Base-by-base conservation (phyloP, 1,139 yeast genomes). In the Yarrowia galli region DNA sequence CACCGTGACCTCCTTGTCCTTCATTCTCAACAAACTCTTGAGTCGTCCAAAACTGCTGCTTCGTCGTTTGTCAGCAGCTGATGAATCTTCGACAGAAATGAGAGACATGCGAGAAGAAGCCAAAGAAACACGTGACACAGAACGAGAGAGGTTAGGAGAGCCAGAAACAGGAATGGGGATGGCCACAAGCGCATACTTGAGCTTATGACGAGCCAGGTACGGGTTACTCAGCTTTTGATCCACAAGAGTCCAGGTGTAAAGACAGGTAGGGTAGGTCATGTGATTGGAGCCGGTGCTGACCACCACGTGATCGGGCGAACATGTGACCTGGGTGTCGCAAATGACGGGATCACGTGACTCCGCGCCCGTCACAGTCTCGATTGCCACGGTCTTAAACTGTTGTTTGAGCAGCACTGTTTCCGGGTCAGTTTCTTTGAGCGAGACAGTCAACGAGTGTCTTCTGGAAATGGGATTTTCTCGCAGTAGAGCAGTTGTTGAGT, bases 161-260 rank as follows among this genome's bases (percentile, higher is more conserved):
- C 60, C 60, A 3, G 60, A 53, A 16, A 48, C 35, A n/a, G 67
- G 58, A 9, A 49, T 38, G 20, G 58, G 58, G 7, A 58, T 58
- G 12, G 51, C 64, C 32, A 58, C 64, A 4, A 58, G 40, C 10
- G 64, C 64, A 22, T 58, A 40, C 36, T 43, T 28, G 28, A 58
- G 64, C 42, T 58, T 58, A 10, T 42, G 40, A 6, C 40, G 38
- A 18, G 28, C 36, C 38, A 65, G 32, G 13, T 4, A 28, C 42
- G 60, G 23, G 13, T 49, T 38, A n/a, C 22, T 32, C 25, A 42
- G 67, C 40, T 42, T 32, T 23, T 68, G 66, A 28, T 46, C 67
- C 56, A 69, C 35, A 12, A 53, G 23, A 46, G 67, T 53, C 67
- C 51, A 40, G 13, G 51, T 25, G 67, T 65, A 49, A 10, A 43